Evolutionary conservation across 495 filamentous ascomycete genomes (phyloP), one percentile per base, ranked within the genome.

Genomic region (Eremomyces bilateralis): DNA sequence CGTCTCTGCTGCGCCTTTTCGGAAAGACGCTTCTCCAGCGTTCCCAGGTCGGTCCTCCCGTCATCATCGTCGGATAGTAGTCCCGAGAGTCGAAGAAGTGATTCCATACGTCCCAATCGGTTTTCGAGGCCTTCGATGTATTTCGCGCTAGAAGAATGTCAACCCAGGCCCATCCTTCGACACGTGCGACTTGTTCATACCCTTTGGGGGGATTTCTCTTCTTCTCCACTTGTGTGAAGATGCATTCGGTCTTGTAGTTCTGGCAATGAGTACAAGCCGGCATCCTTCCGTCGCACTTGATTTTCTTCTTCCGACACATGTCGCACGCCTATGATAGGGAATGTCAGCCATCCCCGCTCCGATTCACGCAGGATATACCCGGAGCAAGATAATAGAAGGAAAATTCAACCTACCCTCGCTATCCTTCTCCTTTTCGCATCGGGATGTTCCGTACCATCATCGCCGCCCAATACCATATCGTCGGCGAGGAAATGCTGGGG

Each of bases 281-380:
- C 53, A 88, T 71, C 56, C 90, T 92, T 34, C 88, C 88, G 50
- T 97, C 90, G 56, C 88, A 97, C 58, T 95, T 95, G 50, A 97
- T 95, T 67, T 97, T 97, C 64, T 95, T 97, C 60, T 93, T 94
- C 42, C 88, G 71, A 50, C 88, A 97, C 85, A 94, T 92, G 51
- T 97, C 88, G 62, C 88, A 97, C 33, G 88, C 88, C 80, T 85
- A 52, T 25, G 38, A 15, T 13, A 8, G 6, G 13, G 24, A 8
- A 8, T 8, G 13, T 27, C 13, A 27, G 8, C 24, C 6, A 27
- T 27, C 24, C 6, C 24, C 24, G 8, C n/a, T n/a, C n/a, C n/a
- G n/a, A n/a, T n/a, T n/a, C n/a, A n/a, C n/a, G n/a, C n/a, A n/a
- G n/a, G n/a, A n/a, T n/a, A n/a, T n/a, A n/a, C n/a, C n/a, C n/a